Conservation (phyloP, 2,329 filamentous ascomycete species). For the Sporothrix humicola region DNA sequence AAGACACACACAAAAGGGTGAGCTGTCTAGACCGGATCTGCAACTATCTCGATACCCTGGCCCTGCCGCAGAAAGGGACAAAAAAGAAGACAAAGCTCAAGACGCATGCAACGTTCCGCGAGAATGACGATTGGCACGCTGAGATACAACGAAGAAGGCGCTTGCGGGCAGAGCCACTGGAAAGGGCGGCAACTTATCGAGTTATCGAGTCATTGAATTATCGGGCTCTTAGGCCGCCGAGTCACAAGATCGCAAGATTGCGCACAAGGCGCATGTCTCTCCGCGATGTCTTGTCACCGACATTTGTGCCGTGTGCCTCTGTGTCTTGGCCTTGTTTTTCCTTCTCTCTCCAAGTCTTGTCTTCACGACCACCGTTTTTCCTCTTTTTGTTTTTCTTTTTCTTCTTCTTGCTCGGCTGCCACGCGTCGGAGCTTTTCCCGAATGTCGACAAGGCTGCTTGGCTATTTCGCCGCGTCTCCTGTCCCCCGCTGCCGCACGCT, state of each 20-base stretch:
- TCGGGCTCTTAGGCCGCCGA: neutral
- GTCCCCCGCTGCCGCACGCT: neutral
- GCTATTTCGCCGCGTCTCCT: neutral
- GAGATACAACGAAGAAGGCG: neutral
- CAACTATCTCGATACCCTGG: neutral
- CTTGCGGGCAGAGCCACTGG: neutral
- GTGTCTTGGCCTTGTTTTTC: neutral
- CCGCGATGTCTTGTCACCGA: neutral
- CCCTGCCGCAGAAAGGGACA: neutral
- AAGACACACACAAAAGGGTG: neutral
- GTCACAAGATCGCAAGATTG: constrained; percentile 1
- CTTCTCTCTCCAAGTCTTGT: neutral
- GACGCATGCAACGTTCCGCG: constrained; percentile 30
- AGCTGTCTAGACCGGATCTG: constrained; percentile 7
- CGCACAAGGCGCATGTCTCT: neutral
- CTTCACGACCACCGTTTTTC: neutral
- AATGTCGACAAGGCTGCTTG: constrained; percentile 10
- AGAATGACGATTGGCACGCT: constrained; percentile 11
- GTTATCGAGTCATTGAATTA: too few relatives aligned
- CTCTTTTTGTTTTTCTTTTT: neutral
- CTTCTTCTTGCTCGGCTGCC: too few relatives aligned
- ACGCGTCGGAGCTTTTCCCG: constrained; percentile 1
- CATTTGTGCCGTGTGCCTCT: constrained; percentile 1
- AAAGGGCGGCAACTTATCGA: neutral
- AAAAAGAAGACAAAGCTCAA: neutral